Evolutionary conservation across 257 asterid species (phyloP), one percentile per base, ranked within the genome.

Genomic region (Nicotiana sylvestris): DNA sequence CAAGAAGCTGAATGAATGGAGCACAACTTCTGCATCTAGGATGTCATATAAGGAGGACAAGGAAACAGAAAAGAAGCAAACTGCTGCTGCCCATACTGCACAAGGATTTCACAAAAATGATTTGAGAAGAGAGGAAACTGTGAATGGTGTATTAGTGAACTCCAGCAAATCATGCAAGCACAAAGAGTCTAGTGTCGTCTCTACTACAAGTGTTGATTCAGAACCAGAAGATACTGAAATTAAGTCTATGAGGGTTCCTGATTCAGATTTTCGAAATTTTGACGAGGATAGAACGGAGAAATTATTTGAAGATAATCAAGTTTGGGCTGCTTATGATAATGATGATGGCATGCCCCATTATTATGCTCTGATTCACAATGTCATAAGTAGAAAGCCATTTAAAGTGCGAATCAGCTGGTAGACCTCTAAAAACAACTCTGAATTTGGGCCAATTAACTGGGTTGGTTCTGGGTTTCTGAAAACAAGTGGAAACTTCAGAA

Each of bases 321-420:
- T 93, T 62, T 93, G 97, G 97, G 96, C 94, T 39, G 88, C 85
- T 58, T 91, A 93, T 82, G 96, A 90, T 25, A 82, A 88, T n/a
- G 89, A 89, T 21, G 97, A 92, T 84, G 95, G 95, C 72, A 93
- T 91, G 97, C 95, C 97, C 76, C 91, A 95, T 9, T 85, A 81
- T 30, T 30, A 30, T 30, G 33, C 33, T 30, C 33, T 30, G 33
- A 30, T 30, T 30, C 33, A 30, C 33, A 30, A 30, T 30, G 33
- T 60, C 81, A 65, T 86, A 57, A 88, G 91, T 16, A 88, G 84
- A 76, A 83, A 80, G n/a, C 92, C 92, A 16, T 89, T 89, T 57
- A 86, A 85, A 87, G 82, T 91, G 83, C 83, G 78, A 65, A 87
- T 91, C 25, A 85, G 91, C 84, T 91, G 93, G 97, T 82, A 91